Percentiles rank a stretch among this genome's conserved stretches.
These are phyloP conservation scores for Bombardia bombarda DNA, from an alignment of 495 filamentous ascomycete genomes.

Conservation along the genomic window DNA sequence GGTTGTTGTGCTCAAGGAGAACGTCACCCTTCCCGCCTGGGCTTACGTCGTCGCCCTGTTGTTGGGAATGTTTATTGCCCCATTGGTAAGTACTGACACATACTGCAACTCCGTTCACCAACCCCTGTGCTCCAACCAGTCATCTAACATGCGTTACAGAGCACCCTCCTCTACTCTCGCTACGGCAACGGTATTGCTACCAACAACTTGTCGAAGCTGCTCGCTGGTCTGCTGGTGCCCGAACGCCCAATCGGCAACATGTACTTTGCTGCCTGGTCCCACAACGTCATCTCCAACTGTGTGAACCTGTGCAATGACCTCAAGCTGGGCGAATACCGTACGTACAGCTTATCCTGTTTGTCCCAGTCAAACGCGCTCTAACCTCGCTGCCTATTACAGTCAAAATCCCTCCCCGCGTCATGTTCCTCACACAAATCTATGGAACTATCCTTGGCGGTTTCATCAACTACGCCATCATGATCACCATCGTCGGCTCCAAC, in stretches of 20 bases:
- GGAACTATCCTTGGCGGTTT: constrained; percentile 34
- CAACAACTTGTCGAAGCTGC: constrained; percentile 33
- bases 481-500: constrained; percentile 23
- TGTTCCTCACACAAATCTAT: constrained; percentile 33
- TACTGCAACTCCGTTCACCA: too few relatives aligned
- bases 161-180: constrained; percentile 22
- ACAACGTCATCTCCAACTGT: constrained; percentile 15
- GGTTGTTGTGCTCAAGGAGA: constrained; percentile 30
- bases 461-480: constrained; percentile 37
- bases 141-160: constrained; percentile 3
- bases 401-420: constrained; percentile 32
- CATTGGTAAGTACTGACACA: constrained; percentile 23
- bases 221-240: constrained; percentile 26
- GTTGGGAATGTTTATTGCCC: constrained; percentile 23
- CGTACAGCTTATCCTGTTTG: neutral
- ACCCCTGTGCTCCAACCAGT: neutral
- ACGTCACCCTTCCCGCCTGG: constrained; percentile 47
- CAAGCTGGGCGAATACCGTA: constrained; percentile 27
- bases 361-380: neutral
- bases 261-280: constrained; percentile 24
- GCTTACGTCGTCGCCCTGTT: constrained; percentile 45
- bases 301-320: constrained; percentile 23
- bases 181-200: constrained; percentile 31
- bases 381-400: constrained; percentile 25
- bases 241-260: constrained; percentile 31